Evolutionary conservation across 768 basidiomycete genomes (phyloP), one percentile per base, ranked within the genome.

Genomic region (Glaciozyma martinii): DNA sequence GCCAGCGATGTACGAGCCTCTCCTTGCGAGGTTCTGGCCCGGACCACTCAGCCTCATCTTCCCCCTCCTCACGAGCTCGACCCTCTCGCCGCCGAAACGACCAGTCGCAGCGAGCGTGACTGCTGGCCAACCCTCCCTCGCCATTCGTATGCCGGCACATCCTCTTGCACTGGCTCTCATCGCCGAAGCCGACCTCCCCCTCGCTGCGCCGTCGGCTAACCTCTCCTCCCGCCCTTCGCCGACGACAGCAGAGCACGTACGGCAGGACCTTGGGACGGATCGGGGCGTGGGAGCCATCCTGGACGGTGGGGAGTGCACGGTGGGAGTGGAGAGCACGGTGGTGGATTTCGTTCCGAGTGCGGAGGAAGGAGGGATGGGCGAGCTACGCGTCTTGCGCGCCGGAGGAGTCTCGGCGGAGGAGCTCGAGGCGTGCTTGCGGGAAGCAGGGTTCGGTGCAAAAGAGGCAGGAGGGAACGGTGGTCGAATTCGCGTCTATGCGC

Each of bases 181-280:
- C 66, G 83, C 86, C 10, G 68, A 85, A 23, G 76, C 86, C 1
- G 80, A 87, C 59, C 75, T 82, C 0, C 93, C 95, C 0, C 78
- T 99, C 23, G 92, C 92, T 18, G 95, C 94, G 0, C 95, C 95
- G 0, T 92, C 89, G 66, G 94, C 95, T 40, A 98, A 99, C 75
- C 85, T 88, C 0, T 92, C 90, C 1, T 92, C 92, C 15, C 87
- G 90, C 72, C 94, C 95, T 9, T 91, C 89, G 73, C 94, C 95
- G 8, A 99, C 95, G 1, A 82, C 83, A 30, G 89, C 89, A 23
- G 82, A 84, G 67, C 93, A 98, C 73, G 95, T 97, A 13, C 73
- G 80, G 58, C 80, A 81, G 52, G 94, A 98, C 75, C 79, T 98
- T 37, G 78, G 87, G 85, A 59, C 56, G 18, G 63, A 67, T 15